Evolutionary conservation across 192 early-diverging fungal genomes (phyloP).

Genomic region (Coemansia sp.): DNA sequence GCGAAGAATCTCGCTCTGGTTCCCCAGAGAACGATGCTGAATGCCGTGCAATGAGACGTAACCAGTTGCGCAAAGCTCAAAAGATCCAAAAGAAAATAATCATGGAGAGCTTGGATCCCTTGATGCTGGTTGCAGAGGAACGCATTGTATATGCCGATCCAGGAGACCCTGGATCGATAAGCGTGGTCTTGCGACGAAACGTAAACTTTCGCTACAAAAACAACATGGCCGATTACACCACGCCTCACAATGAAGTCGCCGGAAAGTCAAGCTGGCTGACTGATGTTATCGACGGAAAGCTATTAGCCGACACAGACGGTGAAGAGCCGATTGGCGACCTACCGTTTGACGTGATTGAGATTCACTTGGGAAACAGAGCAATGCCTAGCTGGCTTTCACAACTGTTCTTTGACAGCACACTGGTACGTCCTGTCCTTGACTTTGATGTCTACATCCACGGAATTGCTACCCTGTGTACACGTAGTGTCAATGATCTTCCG

Average conservation of each 20-base stretch:
- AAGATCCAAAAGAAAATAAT: slow-evolving; percentile 47
- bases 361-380: slow-evolving; percentile 16
- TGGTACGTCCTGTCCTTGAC: slow-evolving; percentile 44
- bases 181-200: slow-evolving; percentile 32
- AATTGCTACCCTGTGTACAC: slow-evolving; percentile 19
- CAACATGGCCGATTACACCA: slow-evolving; percentile 6
- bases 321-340: background rate
- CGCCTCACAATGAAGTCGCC: background rate
- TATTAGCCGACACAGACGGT: background rate
- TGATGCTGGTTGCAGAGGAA: slow-evolving; percentile 27
- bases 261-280: slow-evolving; percentile 14
- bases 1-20: background rate
- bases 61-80: slow-evolving; percentile 30
- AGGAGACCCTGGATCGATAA: slow-evolving; percentile 7
- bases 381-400: slow-evolving; percentile 43
- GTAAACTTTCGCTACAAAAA: slow-evolving; percentile 12
- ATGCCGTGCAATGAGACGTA: slow-evolving; percentile 11
- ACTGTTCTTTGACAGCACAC: slow-evolving; percentile 39
- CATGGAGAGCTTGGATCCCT: slow-evolving; percentile 30
- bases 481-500: slow-evolving; percentile 15
- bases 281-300: slow-evolving; percentile 7
- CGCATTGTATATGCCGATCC: slow-evolving; percentile 37
- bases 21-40: slow-evolving; percentile 12
- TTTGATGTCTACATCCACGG: slow-evolving; percentile 50
- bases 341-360: slow-evolving; percentile 33